Evolutionary conservation across 345 rosid species (phyloP).

Genomic region (Eucalyptus cladocalyx): DNA sequence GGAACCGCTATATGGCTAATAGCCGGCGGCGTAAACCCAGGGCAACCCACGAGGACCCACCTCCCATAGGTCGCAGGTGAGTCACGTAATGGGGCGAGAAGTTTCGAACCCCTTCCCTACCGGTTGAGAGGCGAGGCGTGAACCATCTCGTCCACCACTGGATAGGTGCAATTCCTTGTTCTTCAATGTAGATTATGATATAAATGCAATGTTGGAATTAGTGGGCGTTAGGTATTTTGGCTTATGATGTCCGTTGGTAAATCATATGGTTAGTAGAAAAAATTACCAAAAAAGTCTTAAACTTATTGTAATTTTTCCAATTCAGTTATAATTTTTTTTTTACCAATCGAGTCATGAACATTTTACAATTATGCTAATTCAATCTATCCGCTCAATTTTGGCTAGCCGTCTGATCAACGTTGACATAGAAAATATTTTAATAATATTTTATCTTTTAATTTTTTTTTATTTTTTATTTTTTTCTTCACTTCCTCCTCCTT

Average conservation of each 20-base stretch:
- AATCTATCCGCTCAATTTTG: accelerated
- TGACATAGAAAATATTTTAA: no score
- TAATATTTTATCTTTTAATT: no score
- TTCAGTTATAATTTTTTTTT: accelerated
- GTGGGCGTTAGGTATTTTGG: background rate
- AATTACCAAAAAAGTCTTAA: no score
- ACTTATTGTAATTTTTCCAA: no score
- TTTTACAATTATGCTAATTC: no score
- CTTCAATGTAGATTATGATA: background rate
- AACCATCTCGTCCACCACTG: accelerated
- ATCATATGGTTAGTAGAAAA: accelerated
- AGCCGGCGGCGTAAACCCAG: accelerated
- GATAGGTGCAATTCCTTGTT: background rate
- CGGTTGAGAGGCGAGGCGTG: accelerated
- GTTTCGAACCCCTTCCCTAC: no score
- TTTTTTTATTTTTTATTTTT: no score
- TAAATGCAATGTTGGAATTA: background rate
- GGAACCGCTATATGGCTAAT: accelerated
- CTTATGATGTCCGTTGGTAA: background rate
- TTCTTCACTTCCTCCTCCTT: no score
- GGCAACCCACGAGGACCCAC: accelerated
- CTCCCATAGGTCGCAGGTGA: accelerated
- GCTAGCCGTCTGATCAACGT: accelerated
- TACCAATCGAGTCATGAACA: accelerated
- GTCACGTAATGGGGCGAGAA: accelerated